Conservation (phyloP, 805 yeast genomes). For the Ogataea glucozyma region DNA sequence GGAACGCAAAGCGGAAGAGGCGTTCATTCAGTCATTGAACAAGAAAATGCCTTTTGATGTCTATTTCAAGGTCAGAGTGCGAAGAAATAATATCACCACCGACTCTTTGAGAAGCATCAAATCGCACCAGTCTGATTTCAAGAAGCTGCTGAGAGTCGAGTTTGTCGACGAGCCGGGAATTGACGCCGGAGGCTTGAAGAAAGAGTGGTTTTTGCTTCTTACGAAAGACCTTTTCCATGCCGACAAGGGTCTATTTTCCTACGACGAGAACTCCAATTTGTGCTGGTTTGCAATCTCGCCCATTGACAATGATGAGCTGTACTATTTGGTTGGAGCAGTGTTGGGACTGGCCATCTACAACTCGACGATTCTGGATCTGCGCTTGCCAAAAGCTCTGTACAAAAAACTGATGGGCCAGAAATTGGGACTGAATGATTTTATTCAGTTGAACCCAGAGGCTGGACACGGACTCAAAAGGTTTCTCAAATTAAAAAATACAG, state of each 20-base stretch:
- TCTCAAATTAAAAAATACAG: conserved; percentile 43
- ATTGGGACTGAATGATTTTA: conserved; percentile 62
- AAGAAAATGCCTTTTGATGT: conserved; percentile 63
- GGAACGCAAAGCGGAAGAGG: conserved; percentile 88
- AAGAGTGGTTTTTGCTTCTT: conserved; percentile 88
- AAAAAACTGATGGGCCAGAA: conserved; percentile 65
- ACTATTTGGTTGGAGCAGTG: conserved; percentile 79
- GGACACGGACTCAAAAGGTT: conserved; percentile 52
- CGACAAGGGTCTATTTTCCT: conserved; percentile 61
- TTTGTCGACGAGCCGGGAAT: conserved; percentile 89
- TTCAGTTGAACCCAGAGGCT: conserved; percentile 67
- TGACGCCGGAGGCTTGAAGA: conserved; percentile 92
- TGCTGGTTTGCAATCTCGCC: conserved; percentile 73
- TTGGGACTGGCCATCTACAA: conserved; percentile 90
- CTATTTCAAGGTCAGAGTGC: conserved; percentile 64
- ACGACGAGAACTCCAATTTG: conserved; percentile 65
- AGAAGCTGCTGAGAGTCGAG: conserved; percentile 74
- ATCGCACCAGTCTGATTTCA: conserved; percentile 56
- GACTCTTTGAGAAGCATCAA: conserved; percentile 74
- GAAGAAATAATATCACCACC: conserved; percentile 64
- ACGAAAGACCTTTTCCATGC: conserved; percentile 72
- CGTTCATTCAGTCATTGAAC: conserved; percentile 74
- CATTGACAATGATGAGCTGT: conserved; percentile 51
- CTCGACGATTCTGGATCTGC: conserved; percentile 80
- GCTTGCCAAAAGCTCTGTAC: conserved; percentile 74